Base-by-base conservation (phyloP, 352 stramenopile species). In the Pythium pyrilobum region DNA sequence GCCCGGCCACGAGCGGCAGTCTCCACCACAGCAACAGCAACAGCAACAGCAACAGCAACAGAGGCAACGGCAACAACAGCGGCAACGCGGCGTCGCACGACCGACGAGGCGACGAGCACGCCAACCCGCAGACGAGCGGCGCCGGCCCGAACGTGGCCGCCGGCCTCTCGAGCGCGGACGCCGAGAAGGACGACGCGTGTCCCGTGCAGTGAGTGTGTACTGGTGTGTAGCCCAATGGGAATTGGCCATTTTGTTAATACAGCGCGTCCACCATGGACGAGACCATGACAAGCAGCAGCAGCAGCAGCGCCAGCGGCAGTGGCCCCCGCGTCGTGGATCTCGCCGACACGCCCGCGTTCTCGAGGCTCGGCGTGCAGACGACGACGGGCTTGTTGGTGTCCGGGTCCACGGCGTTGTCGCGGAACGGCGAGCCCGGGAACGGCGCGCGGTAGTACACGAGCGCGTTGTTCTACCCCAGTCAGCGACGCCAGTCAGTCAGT, bases 341-440 rank as follows among this genome's bases (percentile, higher is more conserved):
- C 24, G 16, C 15, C 7, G 27, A n/a, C 2, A 16, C 27, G 28
- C 44, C 71, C 5, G 31, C 40, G 46, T 94, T 91, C 58, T 89
- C 74, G 28, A 95, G 74, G 41, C 79, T 92, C 7, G 84, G 83
- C 15, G 85, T 95, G 59, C 85, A 95, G 9, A 94, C 80, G 13
- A 85, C 63, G 5, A 93, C 20, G 7, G 81, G 75, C 33, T 91
- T 83, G 61, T 78, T 74, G 25, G 74, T 88, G 47, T 91, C 69
- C 5, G 74, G 53, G 47, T 91, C 71, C 11, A 89, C 80, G 8
- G 51, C 65, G 44, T 93, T 89, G 61, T 85, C 73, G 43, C 75
- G 76, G 57, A 94, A 94, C 6, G 84, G 83, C 24, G 82, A 91
- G 15, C 83, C 81, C 25, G 81, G 81, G 49, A 76, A 94, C 29